Conservation (phyloP, 78 protist species). For the Dictyostelium purpureum region DNA sequence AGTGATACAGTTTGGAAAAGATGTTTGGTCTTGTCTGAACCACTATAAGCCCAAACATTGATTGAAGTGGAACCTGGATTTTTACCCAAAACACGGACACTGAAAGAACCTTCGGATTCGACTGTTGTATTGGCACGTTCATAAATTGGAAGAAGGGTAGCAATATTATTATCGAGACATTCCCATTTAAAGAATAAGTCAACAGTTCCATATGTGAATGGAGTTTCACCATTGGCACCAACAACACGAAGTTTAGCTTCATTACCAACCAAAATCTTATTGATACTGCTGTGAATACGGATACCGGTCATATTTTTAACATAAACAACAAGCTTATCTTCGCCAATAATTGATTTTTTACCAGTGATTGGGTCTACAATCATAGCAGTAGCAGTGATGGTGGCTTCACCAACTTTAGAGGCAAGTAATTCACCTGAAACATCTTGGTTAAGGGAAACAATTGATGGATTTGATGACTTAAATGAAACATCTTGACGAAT, state of each 20-base stretch:
- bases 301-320: conserved; percentile 73
- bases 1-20: conserved; percentile 39
- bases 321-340: conserved; percentile 47
- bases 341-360: conserved; percentile 9
- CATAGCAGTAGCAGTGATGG: conserved; percentile 11
- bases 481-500: conserved; percentile 58
- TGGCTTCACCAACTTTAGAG: conserved; percentile 31
- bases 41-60: conserved; percentile 56
- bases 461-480: not conserved
- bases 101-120: conserved; percentile 53
- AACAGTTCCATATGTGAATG: conserved; percentile 77
- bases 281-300: conserved; percentile 52
- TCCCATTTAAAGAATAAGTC: conserved; percentile 69
- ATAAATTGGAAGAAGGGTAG: conserved; percentile 32
- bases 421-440: conserved; percentile 46
- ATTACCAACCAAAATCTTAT: conserved; percentile 52
- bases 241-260: conserved; percentile 61
- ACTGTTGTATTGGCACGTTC: conserved; percentile 47
- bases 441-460: not conserved
- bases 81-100: conserved; percentile 46
- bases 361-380: conserved; percentile 34
- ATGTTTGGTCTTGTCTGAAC: not conserved
- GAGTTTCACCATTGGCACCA: conserved; percentile 73
- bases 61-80: conserved; percentile 27
- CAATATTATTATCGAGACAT: conserved; percentile 37